These are phyloP conservation scores for Teratosphaeria zuluensis DNA, from an alignment of 2,329 filamentous ascomycete species.

Conservation along the genomic window DNA sequence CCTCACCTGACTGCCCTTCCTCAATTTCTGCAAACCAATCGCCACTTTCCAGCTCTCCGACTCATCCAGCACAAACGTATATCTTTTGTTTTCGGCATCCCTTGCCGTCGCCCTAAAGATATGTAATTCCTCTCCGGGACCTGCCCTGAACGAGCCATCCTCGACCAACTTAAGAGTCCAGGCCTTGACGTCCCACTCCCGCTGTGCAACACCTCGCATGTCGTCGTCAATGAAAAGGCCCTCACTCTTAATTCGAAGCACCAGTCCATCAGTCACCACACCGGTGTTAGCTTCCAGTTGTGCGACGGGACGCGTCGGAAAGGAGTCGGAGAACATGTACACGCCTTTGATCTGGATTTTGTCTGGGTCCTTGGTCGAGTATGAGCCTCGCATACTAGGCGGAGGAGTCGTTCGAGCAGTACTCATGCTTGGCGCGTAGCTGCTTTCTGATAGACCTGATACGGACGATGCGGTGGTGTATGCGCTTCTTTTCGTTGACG, in stretches of 20 bases:
- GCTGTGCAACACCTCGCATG: slow-evolving; percentile 77
- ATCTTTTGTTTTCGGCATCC: slow-evolving; percentile 51
- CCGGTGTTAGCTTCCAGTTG: slow-evolving; percentile 79
- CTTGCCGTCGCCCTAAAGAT: slow-evolving; percentile 49
- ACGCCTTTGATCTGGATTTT: slow-evolving; percentile 95
- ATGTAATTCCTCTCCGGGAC: slow-evolving; percentile 35
- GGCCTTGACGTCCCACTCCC: slow-evolving; percentile 97
- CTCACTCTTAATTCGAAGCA: slow-evolving; percentile 85
- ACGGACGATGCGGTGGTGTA: slow-evolving; percentile 26
- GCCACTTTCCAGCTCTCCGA: slow-evolving; percentile 55
- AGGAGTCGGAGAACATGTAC: slow-evolving; percentile 84
- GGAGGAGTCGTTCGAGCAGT: slow-evolving; percentile 70
- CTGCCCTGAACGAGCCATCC: slow-evolving; percentile 32
- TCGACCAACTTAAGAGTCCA: slow-evolving; percentile 94
- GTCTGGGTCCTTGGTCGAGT: slow-evolving; percentile 80
- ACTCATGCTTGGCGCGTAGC: slow-evolving; percentile 74
- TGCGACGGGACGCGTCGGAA: slow-evolving; percentile 78
- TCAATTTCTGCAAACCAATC: slow-evolving; percentile 46
- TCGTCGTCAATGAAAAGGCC: slow-evolving; percentile 97
- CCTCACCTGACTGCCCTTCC: slow-evolving; percentile 47
- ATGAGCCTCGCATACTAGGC: slow-evolving; percentile 65
- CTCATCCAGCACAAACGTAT: slow-evolving; percentile 51
- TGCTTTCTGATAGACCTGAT: slow-evolving; percentile 66
- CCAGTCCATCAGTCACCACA: slow-evolving; percentile 80
- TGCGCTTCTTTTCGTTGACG: slow-evolving; percentile 42